phyloP scores from a whole-genome alignment of 2,329 filamentous ascomycete species.

The Colletotrichum melonis region DNA sequence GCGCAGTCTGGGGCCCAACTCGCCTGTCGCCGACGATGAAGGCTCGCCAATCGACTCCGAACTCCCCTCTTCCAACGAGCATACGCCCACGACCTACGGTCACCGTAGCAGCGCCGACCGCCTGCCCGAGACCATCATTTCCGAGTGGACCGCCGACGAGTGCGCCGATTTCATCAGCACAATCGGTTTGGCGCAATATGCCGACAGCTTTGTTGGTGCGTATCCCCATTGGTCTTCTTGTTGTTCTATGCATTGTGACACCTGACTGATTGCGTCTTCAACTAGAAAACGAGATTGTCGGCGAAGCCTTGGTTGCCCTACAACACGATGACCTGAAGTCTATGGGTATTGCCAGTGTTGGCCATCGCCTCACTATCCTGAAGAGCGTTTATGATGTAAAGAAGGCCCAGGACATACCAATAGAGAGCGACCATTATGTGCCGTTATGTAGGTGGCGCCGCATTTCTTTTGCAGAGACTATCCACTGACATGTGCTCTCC shows the following conservation, averaged over 20 bases:
- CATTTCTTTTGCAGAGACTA: slow-evolving; percentile 1
- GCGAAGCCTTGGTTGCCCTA: slow-evolving; percentile 88
- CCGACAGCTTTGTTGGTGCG: slow-evolving; percentile 84
- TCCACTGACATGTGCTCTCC: slow-evolving; percentile 34
- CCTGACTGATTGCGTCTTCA: slow-evolving; percentile 5
- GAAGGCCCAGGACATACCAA: slow-evolving; percentile 88
- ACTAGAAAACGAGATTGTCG: slow-evolving; percentile 91
- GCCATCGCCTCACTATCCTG: slow-evolving; percentile 92
- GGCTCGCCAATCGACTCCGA: slow-evolving; percentile 78
- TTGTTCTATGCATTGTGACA: background rate
- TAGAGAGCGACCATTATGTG: slow-evolving; percentile 94
- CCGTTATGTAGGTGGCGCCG: slow-evolving; percentile 78
- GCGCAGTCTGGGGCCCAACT: slow-evolving; percentile 75
- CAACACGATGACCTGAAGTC: slow-evolving; percentile 95
- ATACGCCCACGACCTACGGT: slow-evolving; percentile 83
- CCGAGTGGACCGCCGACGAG: slow-evolving; percentile 86
- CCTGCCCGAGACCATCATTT: slow-evolving; percentile 79
- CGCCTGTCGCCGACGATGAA: slow-evolving; percentile 76
- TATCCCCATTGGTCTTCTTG: slow-evolving; percentile 39
- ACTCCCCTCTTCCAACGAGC: slow-evolving; percentile 74
- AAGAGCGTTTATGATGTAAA: slow-evolving; percentile 98
- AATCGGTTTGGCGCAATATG: slow-evolving; percentile 85
- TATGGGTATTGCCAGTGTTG: slow-evolving; percentile 92
- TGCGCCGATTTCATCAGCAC: slow-evolving; percentile 88
- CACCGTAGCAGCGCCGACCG: slow-evolving; percentile 73